Conservation (phyloP, 1,284 basidiomycete species). For the Naganishia albida region DNA sequence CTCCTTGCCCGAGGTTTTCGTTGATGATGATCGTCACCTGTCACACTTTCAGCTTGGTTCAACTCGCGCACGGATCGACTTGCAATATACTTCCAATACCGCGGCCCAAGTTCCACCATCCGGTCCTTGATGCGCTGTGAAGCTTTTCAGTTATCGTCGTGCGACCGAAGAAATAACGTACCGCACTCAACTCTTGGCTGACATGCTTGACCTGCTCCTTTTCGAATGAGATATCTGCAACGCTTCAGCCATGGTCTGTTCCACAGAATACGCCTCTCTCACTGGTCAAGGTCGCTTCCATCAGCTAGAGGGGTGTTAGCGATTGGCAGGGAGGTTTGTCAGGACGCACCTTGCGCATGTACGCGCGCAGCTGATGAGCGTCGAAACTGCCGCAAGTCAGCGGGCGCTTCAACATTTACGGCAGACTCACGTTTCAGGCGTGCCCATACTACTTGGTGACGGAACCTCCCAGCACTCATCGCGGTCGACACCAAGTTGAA, state of each 20-base stretch:
- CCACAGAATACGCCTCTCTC: background rate
- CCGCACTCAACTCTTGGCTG: conserved; percentile 10
- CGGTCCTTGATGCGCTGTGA: conserved; percentile 20
- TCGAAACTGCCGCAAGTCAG: conserved; percentile 1
- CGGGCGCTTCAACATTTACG: background rate
- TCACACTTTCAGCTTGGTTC: background rate
- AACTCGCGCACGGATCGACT: background rate
- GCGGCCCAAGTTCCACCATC: conserved; percentile 10
- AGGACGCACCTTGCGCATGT: conserved; percentile 14
- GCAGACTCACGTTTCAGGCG: background rate
- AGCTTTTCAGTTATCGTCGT: background rate
- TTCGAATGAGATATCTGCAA: conserved; percentile 11
- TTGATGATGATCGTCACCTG: conserved; percentile 27
- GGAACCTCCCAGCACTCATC: no score
- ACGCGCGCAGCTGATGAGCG: background rate
- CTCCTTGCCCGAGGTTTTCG: conserved; percentile 30
- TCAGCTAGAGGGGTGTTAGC: background rate
- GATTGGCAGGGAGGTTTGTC: background rate
- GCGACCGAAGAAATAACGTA: background rate
- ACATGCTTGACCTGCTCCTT: conserved; percentile 5
- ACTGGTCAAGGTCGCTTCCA: conserved; percentile 16
- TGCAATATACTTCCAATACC: conserved; percentile 22
- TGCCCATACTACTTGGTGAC: background rate
- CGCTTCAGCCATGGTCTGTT: background rate
- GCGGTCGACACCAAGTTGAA: background rate